Evolutionary conservation across 345 rosid genomes (phyloP), one percentile per base, ranked within the genome.

Genomic region (Nephelium lappaceum): DNA sequence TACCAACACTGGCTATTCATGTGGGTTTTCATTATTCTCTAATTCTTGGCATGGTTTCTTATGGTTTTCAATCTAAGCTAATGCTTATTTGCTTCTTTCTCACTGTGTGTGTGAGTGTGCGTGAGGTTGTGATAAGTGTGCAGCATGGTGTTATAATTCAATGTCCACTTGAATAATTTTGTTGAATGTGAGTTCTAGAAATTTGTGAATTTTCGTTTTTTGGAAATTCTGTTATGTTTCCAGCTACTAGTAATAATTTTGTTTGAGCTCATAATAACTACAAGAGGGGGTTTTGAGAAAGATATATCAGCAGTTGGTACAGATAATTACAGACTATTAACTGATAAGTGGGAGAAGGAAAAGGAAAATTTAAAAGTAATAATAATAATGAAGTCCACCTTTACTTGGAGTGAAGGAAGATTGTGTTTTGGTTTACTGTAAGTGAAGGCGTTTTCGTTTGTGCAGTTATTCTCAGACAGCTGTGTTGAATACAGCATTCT

Each of bases 11-110:
- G 65, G 73, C 51, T 77, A 16, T 57, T 73, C n/a, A 67, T 62
- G 11, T 62, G 57, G 71, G 61, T 73, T 80, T 74, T 65, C 41
- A 24, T 61, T 21, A 0, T 69, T 78, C 42, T 60, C 14, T 36
- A 15, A 9, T 55, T 1, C 14, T 64, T 78, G 21, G 23, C 12
- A 3, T 53, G 47, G 9, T 42, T 45, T 64, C 41, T 62, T 18
- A 5, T 63, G 14, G n/a, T 45, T 67, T 66, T 31, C 24, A 53
- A 53, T 45, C 15, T n/a, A 43, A 43, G 16, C 19, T 78, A 71
- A 27, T 27, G 15, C 7, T 16, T 16, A 21, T n/a, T 39, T 72
- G 31, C 49, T 57, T 4, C 27, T 38, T n/a, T 57, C 31, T 39
- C 18, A 58, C 27, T 58, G 9, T 7, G 27, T 53, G 58, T 16